Base-by-base conservation (phyloP, 441 rosid species). In the Brassica hybrid region DNA sequence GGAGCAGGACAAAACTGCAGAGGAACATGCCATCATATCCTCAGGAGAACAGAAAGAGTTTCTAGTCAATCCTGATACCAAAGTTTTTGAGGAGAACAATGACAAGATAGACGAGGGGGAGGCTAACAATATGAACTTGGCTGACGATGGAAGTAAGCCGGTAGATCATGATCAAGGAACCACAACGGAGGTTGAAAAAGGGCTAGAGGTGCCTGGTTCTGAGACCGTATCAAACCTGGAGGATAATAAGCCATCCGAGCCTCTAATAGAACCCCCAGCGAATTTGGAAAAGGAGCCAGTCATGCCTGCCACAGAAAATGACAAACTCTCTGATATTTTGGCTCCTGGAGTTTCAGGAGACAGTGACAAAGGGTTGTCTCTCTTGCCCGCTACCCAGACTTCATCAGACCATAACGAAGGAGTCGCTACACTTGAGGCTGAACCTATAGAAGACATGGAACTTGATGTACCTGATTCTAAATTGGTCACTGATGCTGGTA, bases 401-500 rank as follows among this genome's bases (percentile, higher is more conserved):
- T 66, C 67, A 34, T 66, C 71, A 27, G 80, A 75, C 45, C 56
- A 66, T 52, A 69, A 38, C 23, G 76, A 71, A 75, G 70, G 21
- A 80, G 56, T 75, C 17, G 45, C 61, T 65, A 41, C 76, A 48
- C 34, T 36, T 66, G 80, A 71, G 54, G 69, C 73, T 80, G 77
- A 52, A 66, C 61, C 66, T 60, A 60, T 13, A 43, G 79, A 71
- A 52, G 80, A 66, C 70, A 48, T 75, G 60, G 45, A 75, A 60
- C 23, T 63, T 71, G 84, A 72, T 67, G 54, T 65, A 60, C 69
- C 81, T 57, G 79, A 71, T 79, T 72, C 69, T 59, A 72, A 79
- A 72, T 50, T 76, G 25, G 67, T 45, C 27, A 12, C 34, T 50
- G 80, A 59, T 73, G 68, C 77, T 76, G 19, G 23, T 34, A 56